Evolutionary conservation across 2,329 filamentous ascomycete genomes (phyloP), one percentile per base, ranked within the genome.

Genomic region (Alternaria hordeiaustralica): DNA sequence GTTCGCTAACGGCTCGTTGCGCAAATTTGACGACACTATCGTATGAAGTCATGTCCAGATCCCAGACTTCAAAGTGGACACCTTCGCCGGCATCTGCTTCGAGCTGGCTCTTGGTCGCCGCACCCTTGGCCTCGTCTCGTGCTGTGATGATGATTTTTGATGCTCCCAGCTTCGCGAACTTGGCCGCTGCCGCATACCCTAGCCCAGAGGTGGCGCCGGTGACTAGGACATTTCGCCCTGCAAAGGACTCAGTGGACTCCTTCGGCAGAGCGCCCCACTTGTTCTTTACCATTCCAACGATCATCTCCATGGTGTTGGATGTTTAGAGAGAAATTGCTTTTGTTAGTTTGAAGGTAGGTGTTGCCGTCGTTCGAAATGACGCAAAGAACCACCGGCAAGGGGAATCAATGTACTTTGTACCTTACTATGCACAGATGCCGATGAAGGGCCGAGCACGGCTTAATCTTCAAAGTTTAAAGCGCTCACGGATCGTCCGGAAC

Each of bases 1-100:
- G n/a, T n/a, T 30, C 49, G 30, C 1, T 6, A 3, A 41, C 8
- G 6, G 51, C 51, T 6, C 51, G 30, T 13, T 55, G 36, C 23
- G 51, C 8, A 4, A 56, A 47, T 4, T 44, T 20, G 23, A 21
- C 18, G 26, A 56, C 11, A 25, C 41, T 46, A 1, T 45, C 54
- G 43, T 56, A 56, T 3, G 41, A 46, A 9, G n/a, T 18, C 54
- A 56, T 56, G 18, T 56, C 18, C 4, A 56, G 54, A 13, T 46
- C 10, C 54, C 41, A 56, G n/a, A 56, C 23, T 26, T 56, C 54
- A 9, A 47, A 46, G 9, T 30, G 12, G 12, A 21, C 18, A 25
- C 6, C 26, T 21, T 18, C 4, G 5, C 12, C 44, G n/a, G 7
- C 4, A 13, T 46, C 20, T 44, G 28, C 18, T 43, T 55, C 20